phyloP scores from a whole-genome alignment of 2,329 filamentous ascomycete genomes.

The Talaromyces sp. region DNA sequence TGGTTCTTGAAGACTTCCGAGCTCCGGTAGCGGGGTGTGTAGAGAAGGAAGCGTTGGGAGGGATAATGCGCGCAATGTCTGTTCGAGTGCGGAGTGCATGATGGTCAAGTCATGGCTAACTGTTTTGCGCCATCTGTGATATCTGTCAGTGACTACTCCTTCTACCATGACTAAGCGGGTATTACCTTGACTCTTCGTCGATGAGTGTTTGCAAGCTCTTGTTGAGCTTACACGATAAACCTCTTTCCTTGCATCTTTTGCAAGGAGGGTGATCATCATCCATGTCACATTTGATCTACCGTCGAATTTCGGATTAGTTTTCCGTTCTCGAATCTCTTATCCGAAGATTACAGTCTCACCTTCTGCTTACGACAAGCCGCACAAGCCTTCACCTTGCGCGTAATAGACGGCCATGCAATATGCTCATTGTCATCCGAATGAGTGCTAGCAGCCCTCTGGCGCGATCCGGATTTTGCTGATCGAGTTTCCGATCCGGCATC shows the following conservation, averaged over 20 bases:
- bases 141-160: background rate
- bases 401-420: slow-evolving; percentile 32
- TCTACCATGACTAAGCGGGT: background rate
- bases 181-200: slow-evolving; percentile 39
- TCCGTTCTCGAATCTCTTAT: background rate
- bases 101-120: slow-evolving; percentile 22
- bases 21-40: slow-evolving; percentile 30
- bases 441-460: slow-evolving; percentile 17
- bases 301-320: background rate
- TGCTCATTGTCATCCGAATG: slow-evolving; percentile 20
- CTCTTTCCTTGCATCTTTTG: slow-evolving; percentile 47
- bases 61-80: slow-evolving; percentile 39
- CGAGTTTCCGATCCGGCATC: slow-evolving; percentile 18
- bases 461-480: slow-evolving; percentile 13
- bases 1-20: slow-evolving; percentile 5
- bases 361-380: slow-evolving; percentile 54
- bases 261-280: slow-evolving; percentile 47
- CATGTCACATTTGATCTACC: slow-evolving; percentile 50
- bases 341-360: slow-evolving; percentile 29
- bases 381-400: slow-evolving; percentile 47
- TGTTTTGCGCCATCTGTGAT: slow-evolving; percentile 29
- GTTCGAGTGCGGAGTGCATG: slow-evolving; percentile 22
- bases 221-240: slow-evolving; percentile 49
- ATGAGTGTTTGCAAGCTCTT: slow-evolving; percentile 48
- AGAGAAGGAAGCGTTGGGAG: slow-evolving; percentile 42